Percentiles rank a stretch among this genome's conserved stretches.
Conservation (phyloP, 495 filamentous ascomycete species). For the Trichoderma erinaceum region DNA sequence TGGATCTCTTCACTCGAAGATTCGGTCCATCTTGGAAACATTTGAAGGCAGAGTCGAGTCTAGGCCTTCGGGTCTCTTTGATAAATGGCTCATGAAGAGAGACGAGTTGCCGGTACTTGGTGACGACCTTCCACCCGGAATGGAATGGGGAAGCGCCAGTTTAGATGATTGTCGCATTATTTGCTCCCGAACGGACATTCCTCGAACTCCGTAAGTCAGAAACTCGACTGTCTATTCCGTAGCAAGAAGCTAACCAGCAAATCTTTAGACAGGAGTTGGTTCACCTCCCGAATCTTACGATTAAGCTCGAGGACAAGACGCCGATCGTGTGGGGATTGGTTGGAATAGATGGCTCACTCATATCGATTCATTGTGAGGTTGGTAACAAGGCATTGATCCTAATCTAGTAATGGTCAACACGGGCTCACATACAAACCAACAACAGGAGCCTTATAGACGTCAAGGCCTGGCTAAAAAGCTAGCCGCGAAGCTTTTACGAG, state of each 20-base stretch:
- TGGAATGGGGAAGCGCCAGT: background rate
- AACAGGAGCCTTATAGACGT: constrained; percentile 5
- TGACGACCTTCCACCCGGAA: background rate
- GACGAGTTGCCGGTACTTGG: background rate
- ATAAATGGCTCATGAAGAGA: constrained; percentile 4
- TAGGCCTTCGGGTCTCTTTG: background rate
- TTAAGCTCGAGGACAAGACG: background rate
- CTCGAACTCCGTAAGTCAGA: background rate
- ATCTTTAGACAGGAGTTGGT: background rate
- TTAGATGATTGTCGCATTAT: background rate
- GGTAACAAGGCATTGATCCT: background rate
- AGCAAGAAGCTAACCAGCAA: background rate
- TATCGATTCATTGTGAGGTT: background rate
- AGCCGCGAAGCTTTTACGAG: background rate
- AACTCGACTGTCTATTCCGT: background rate
- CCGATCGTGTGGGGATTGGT: background rate
- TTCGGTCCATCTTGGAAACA: background rate
- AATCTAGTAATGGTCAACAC: background rate
- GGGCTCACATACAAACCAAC: background rate
- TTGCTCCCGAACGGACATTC: background rate
- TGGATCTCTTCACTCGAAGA: background rate
- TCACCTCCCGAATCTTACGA: background rate
- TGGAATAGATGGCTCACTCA: background rate
- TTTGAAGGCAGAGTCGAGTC: background rate
- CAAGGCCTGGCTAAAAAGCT: background rate